Percentiles rank a stretch among this genome's conserved stretches.
phyloP scores from a whole-genome alignment of 768 basidiomycete species.

The Rhizopogon vulgaris region DNA sequence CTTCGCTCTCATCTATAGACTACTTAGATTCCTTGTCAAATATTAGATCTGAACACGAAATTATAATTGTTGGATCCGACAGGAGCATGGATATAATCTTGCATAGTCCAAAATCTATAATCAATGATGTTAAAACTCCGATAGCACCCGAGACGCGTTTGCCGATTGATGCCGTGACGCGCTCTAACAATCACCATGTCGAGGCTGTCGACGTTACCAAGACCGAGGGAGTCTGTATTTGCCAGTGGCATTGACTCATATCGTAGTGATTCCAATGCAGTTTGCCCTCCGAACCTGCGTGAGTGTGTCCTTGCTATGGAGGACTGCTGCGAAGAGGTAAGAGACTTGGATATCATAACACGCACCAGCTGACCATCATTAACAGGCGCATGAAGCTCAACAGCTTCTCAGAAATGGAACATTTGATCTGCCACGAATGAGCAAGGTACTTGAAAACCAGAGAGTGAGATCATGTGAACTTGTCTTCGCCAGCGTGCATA shows the following conservation, averaged over 20 bases:
- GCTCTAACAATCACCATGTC: conserved; percentile 32
- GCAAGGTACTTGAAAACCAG: conserved; percentile 59
- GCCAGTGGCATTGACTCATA: conserved; percentile 60
- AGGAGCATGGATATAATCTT: too few species aligned
- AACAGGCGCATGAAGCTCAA: conserved; percentile 63
- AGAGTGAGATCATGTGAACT: conserved; percentile 35
- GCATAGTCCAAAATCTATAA: too few species aligned
- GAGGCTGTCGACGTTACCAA: conserved; percentile 43
- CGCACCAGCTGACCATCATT: background rate
- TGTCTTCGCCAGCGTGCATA: background rate
- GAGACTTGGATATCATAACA: conserved; percentile 3
- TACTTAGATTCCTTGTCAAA: too few species aligned
- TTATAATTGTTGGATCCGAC: too few species aligned
- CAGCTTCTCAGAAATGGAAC: conserved; percentile 65
- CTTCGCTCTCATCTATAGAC: too few species aligned
- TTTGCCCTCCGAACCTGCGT: conserved; percentile 64
- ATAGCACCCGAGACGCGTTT: conserved; percentile 10
- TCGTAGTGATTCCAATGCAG: conserved; percentile 54
- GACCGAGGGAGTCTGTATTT: conserved; percentile 63
- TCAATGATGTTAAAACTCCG: conserved; percentile 24
- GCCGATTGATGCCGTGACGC: conserved; percentile 9
- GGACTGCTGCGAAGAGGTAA: conserved; percentile 75
- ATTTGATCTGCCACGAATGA: conserved; percentile 66
- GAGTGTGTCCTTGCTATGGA: conserved; percentile 78
- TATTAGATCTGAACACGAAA: too few species aligned